Evolutionary conservation across 2,329 filamentous ascomycete genomes (phyloP), one percentile per base, ranked within the genome.

Genomic region (Xylariales sp.): DNA sequence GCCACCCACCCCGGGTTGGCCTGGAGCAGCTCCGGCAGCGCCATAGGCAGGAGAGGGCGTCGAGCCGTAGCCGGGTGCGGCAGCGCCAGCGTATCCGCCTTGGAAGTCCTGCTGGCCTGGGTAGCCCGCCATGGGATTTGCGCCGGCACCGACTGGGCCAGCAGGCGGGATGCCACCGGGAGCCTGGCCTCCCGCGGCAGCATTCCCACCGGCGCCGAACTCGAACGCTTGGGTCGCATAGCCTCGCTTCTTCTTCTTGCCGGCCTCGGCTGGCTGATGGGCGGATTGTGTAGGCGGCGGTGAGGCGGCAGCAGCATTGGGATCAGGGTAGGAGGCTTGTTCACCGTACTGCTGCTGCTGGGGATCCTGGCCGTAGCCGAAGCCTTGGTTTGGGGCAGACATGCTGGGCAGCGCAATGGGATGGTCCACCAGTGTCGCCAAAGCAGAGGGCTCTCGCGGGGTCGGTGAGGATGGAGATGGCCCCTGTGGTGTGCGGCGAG

Each of bases 151-250:
- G 37, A 60, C 61, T 40, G 61, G 66, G 38, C 43, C 52, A 42
- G 50, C 53, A 47, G 54, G 44, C 5, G 50, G 46, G 31, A 52
- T 48, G 17, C 55, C 63, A 54, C 48, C 61, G 55, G 58, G 66
- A 63, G 45, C 63, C 60, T 49, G 69, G 59, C 42, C 45, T 8
- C 46, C 42, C 47, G 74, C 62, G 35, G 69, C 76, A 40, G 85
- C 81, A 74, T 97, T 97, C 56, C 86, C 87, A 53, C 91, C 93
- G 35, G 78, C 76, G 35, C 86, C 88, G 53, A 97, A 93, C 42
- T 95, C 91, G 63, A 95, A 98, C 31, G 91, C 91, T 63, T 94
- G 86, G 40, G 88, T 88, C 38, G 93, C 93, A 69, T 97, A 97
- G 40, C 86, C 84, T 71, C 89, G 79, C 77, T 95, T 95, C 79